Evolutionary conservation across 768 basidiomycete species (phyloP), one percentile per base, ranked within the genome.

Genomic region (Lactarius vividus): DNA sequence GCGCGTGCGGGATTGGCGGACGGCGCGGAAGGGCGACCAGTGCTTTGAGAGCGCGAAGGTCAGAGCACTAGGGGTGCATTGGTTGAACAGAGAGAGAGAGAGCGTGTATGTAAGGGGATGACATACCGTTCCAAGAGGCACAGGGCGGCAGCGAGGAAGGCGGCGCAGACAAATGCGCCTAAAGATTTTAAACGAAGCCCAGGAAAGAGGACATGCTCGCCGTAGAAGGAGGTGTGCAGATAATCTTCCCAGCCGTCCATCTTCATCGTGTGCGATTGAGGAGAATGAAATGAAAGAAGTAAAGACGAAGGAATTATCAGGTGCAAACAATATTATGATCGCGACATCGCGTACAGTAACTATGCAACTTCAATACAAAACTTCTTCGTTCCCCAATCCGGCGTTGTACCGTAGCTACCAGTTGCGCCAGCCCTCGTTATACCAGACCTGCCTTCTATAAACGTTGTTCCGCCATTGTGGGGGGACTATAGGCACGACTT

Each of bases 91-190:
- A 63, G 46, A 52, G 52, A 26, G 46, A 52, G 52, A 26, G 23
- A 13, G 23, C 11, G 9, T 3, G 11, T 10, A 29, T 55, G 29
- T 37, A 5, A 31, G 9, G 23, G 0, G 26, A 59, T 23, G 40
- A 73, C 74, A 60, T 64, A 88, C 88, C 89, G 81, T 75, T 91
- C 89, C 0, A 70, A 64, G 20, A 82, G 70, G 72, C 89, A 90
- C 53, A 90, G 71, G 10, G 66, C 46, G 4, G 76, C 57, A 4
- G 83, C 80, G 20, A 89, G 49, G 4, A 83, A 35, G 39, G 78
- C 75, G 37, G 81, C 83, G 1, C 80, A 62, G 33, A 83, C 28
- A 69, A 89, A 88, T 4, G 79, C 77, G 63, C 76, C 75, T 55
- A 82, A 72, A 0, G 87, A 85, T 55, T 79, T 73, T 18, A 91